Conservation (phyloP, 495 filamentous ascomycete genomes). For the Polyplosphaeria fusca region DNA sequence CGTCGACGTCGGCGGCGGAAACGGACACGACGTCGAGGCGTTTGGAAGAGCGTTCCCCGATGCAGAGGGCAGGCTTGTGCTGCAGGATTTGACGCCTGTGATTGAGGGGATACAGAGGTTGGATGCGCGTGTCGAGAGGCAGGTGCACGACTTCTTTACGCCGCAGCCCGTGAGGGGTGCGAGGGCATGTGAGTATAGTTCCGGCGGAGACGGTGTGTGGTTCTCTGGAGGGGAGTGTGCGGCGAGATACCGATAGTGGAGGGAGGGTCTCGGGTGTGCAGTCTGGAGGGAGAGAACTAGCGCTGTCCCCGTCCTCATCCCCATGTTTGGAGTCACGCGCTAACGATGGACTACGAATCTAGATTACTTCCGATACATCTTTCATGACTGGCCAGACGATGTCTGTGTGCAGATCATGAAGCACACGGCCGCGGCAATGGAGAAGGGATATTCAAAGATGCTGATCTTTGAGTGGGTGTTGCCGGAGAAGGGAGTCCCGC, state of each 20-base stretch:
- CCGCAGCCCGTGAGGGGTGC: slow-evolving; percentile 40
- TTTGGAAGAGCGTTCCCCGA: slow-evolving; percentile 31
- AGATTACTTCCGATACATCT: slow-evolving; percentile 8
- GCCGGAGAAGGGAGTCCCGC: background rate
- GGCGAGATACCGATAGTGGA: no score
- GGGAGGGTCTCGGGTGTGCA: no score
- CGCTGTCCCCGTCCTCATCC: no score
- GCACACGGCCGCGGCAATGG: slow-evolving; percentile 2
- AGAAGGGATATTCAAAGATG: background rate
- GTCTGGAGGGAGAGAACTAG: no score
- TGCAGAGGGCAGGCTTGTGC: slow-evolving; percentile 39
- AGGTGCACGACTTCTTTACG: slow-evolving; percentile 47
- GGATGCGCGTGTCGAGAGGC: slow-evolving; percentile 32
- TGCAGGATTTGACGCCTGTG: slow-evolving; percentile 46
- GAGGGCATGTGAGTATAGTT: no score
- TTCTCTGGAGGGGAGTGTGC: no score
- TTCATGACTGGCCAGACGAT: slow-evolving; percentile 18
- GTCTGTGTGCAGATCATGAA: slow-evolving; percentile 6
- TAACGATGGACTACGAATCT: background rate
- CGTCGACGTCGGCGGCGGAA: slow-evolving; percentile 27
- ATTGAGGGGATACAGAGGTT: slow-evolving; percentile 15
- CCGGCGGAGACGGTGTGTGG: no score
- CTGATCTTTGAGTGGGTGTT: slow-evolving; percentile 8
- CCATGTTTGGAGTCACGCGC: background rate
- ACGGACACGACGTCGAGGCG: slow-evolving; percentile 14